A percentile compares a stretch with the other conserved stretches of the same genome.
Evolutionary conservation across 78 protist species (phyloP).

Genomic region (Goniomonas avonlea): DNA sequence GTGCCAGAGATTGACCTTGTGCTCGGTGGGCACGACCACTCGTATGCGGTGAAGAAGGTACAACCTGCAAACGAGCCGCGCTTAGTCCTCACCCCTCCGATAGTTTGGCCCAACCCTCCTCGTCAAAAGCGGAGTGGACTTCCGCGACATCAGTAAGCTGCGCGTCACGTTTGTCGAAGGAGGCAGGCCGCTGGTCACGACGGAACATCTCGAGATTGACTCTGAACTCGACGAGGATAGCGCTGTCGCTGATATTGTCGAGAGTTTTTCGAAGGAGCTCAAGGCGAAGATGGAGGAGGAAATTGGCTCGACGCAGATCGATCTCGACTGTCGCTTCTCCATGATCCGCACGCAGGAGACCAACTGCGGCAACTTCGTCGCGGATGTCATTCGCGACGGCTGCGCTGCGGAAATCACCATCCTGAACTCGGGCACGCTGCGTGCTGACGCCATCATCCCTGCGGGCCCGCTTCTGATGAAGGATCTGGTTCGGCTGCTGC

Average conservation of each 20-base stretch:
- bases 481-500: constrained; percentile 2
- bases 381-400: constrained; percentile 23
- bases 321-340: no score
- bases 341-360: constrained; percentile 41
- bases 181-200: no score
- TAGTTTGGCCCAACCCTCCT: background rate
- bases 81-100: background rate
- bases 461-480: background rate
- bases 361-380: constrained; percentile 4
- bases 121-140: constrained; percentile 39
- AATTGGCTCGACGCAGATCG: no score
- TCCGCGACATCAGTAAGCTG: constrained; percentile 18
- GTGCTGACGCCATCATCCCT: constrained; percentile 17
- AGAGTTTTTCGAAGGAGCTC: no score
- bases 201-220: no score
- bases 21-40: constrained; percentile 54
- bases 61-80: background rate
- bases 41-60: background rate
- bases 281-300: no score
- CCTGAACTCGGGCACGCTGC: constrained; percentile 38
- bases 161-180: no score
- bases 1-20: constrained; percentile 35
- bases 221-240: no score
- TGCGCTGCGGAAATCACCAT: constrained; percentile 13
- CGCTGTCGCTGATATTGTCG: no score